Conservation (phyloP, 2,329 filamentous ascomycete species). For the Hypoxylon sp. region DNA sequence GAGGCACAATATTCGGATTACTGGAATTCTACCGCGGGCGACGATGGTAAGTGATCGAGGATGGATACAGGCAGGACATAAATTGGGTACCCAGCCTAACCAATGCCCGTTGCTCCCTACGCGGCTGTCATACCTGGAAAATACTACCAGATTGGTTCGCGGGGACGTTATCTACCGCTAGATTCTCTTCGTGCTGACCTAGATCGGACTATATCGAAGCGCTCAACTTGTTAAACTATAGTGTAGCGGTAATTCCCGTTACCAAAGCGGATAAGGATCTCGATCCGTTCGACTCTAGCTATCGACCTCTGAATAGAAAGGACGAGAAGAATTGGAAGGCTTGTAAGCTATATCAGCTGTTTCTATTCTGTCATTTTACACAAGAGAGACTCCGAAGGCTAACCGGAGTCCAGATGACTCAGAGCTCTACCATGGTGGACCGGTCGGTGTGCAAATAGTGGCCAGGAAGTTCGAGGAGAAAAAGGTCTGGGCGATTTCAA, state of each 20-base stretch:
- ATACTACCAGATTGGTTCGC: slow-evolving; percentile 57
- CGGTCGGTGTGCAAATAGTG: slow-evolving; percentile 64
- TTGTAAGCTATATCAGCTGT: slow-evolving; percentile 59
- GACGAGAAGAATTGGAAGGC: slow-evolving; percentile 62
- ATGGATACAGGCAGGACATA: background rate
- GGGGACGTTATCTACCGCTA: background rate
- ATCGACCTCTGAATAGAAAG: slow-evolving; percentile 58
- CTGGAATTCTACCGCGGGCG: slow-evolving; percentile 69
- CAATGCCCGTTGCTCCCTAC: slow-evolving; percentile 64
- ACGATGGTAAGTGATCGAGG: slow-evolving; percentile 59
- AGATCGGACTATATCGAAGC: slow-evolving; percentile 53
- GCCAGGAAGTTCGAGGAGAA: slow-evolving; percentile 66
- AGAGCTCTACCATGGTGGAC: slow-evolving; percentile 63
- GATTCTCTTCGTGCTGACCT: background rate
- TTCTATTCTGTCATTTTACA: background rate
- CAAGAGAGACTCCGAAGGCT: background rate
- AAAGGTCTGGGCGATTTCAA: slow-evolving; percentile 62
- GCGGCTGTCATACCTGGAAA: slow-evolving; percentile 63
- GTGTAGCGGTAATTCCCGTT: slow-evolving; percentile 67
- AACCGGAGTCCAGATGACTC: slow-evolving; percentile 60
- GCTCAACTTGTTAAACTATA: slow-evolving; percentile 72
- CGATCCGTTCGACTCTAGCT: slow-evolving; percentile 60
- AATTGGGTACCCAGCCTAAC: no score
- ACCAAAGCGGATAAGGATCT: slow-evolving; percentile 66
- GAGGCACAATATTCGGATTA: slow-evolving; percentile 74